Base-by-base conservation (phyloP, 352 stramenopile genomes). In the Aphanomyces euteiches region DNA sequence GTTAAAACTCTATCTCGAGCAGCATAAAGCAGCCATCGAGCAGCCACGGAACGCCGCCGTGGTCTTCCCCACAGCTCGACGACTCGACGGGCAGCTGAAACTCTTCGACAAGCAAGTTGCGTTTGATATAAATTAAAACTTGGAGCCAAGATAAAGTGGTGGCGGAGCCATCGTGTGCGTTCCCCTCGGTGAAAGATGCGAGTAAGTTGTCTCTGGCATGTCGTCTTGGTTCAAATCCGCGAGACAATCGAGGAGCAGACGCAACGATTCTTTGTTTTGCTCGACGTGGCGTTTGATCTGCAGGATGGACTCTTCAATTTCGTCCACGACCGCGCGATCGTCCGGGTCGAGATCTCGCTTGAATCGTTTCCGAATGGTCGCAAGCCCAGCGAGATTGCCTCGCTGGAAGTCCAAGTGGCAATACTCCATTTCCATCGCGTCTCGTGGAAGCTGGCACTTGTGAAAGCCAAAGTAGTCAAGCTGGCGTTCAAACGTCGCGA, bases 401-500 rank as follows among this genome's bases (percentile, higher is more conserved):
- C 28, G 28, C 28, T 28, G 28, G 19, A 60, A 60, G 37, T 19
- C 19, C 19, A 36, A 56, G 43, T 66, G 7, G 15, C 57, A 6
- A 37, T 53, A 21, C 43, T 36, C 43, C 15, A 66, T 50, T n/a
- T 12, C 17, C 43, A n/a, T 50, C 43, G 43, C 17, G 43, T 50
- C 43, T 50, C 1, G 10, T 28, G 28, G 28, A 28, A 28, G 37
- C 28, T 38, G n/a, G 38, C 37, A n/a, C 8, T 12, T 54, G 17
- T 66, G 19, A 6, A 41, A 66, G 43, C 43, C 17, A 19, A 38
- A 19, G 15, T 37, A 54, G 58, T 54, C 17, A 28, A 66, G 37
- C 19, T 37, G 17, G n/a, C 38, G 50, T 28, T 13, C 54, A 67
- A 19, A 57, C 36, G 60, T 67, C 60, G 15, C 50, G 37, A 57